Evolutionary conservation across 2,329 filamentous ascomycete genomes (phyloP).

Genomic region (Aspergillus luchuensis): DNA sequence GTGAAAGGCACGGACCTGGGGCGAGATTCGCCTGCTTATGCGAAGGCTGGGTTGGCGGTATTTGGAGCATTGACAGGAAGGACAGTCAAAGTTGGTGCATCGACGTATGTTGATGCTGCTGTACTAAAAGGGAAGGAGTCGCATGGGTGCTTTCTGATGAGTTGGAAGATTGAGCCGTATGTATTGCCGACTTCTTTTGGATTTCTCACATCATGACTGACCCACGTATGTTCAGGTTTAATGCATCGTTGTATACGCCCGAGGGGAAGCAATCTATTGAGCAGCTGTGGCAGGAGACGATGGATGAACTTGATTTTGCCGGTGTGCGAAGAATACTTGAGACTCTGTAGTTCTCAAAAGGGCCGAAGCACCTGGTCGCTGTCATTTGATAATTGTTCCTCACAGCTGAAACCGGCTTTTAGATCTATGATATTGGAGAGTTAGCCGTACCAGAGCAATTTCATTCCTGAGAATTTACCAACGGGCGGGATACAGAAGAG

Average conservation of each 20-base stretch:
- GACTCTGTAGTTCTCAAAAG: neutral
- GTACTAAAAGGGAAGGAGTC: slow-evolving; percentile 52
- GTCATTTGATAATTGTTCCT: too few relatives aligned
- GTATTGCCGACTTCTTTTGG: neutral
- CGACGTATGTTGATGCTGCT: slow-evolving; percentile 52
- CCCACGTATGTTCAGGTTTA: slow-evolving; percentile 1
- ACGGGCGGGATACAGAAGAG: too few relatives aligned
- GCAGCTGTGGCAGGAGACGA: slow-evolving; percentile 39
- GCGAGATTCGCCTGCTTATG: slow-evolving; percentile 31
- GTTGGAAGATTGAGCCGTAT: slow-evolving; percentile 6
- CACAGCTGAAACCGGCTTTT: too few relatives aligned
- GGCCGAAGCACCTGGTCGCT: too few relatives aligned
- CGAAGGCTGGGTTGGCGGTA: slow-evolving; percentile 14
- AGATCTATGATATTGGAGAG: too few relatives aligned
- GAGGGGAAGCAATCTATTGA: slow-evolving; percentile 41
- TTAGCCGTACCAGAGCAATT: too few relatives aligned
- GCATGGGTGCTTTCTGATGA: slow-evolving; percentile 53
- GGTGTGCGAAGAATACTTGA: slow-evolving; percentile 15
- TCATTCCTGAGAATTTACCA: too few relatives aligned
- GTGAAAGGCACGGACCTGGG: slow-evolving; percentile 48
- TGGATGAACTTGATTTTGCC: slow-evolving; percentile 25
- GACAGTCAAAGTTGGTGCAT: slow-evolving; percentile 43
- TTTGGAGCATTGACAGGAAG: neutral
- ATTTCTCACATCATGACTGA: neutral
- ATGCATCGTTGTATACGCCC: slow-evolving; percentile 31